Conservation (phyloP, 129 eudicot species). For the Chrysanthemum seticuspe region DNA sequence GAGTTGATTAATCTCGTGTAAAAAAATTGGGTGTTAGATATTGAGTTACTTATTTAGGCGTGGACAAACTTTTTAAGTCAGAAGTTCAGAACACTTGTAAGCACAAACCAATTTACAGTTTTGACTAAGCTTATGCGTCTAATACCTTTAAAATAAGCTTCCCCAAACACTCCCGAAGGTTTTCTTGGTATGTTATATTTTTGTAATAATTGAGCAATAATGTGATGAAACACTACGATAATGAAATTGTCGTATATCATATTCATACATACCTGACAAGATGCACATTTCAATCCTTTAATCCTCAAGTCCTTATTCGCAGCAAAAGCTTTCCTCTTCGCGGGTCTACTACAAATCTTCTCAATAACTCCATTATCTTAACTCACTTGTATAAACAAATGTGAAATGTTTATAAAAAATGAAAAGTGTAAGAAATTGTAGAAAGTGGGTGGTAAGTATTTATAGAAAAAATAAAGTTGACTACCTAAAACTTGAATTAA, state of each 20-base stretch:
- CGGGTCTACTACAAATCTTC: conserved; percentile 7
- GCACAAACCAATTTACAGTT: too few relatives aligned
- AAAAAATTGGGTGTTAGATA: too few relatives aligned
- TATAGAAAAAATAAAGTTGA: neutral
- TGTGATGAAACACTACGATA: neutral
- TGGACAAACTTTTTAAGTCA: too few relatives aligned
- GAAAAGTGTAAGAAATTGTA: conserved; percentile 30
- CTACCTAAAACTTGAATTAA: too few relatives aligned
- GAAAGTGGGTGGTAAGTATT: conserved; percentile 9
- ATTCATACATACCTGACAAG: conserved; percentile 31
- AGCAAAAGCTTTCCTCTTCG: conserved; percentile 6
- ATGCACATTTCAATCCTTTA: conserved; percentile 6
- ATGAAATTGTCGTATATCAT: neutral
- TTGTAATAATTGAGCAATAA: too few relatives aligned
- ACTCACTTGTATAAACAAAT: conserved; percentile 16
- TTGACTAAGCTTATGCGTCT: too few relatives aligned
- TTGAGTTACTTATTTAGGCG: too few relatives aligned
- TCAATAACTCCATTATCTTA: conserved; percentile 12
- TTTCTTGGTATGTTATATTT: too few relatives aligned
- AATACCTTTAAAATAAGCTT: too few relatives aligned
- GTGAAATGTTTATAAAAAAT: conserved; percentile 26
- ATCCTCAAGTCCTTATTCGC: neutral
- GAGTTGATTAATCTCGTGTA: too few relatives aligned
- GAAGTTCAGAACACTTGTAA: too few relatives aligned
- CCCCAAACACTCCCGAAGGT: too few relatives aligned